Base-by-base conservation (phyloP, 2,329 filamentous ascomycete genomes). In the Penicillium sp. region DNA sequence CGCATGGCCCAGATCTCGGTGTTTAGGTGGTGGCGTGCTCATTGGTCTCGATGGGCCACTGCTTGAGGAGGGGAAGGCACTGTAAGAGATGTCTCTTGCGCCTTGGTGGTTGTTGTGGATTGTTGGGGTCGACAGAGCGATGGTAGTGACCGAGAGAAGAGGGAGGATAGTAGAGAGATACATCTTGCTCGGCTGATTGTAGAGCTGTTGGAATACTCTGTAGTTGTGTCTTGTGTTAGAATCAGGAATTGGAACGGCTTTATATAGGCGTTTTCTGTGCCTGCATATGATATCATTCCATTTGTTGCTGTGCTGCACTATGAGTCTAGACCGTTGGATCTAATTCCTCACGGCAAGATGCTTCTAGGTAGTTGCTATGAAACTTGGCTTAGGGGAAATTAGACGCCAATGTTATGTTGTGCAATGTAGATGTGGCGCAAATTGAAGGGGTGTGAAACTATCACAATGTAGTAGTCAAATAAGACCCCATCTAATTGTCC, bases 1-100 rank as follows among this genome's bases (percentile, higher is more conserved):
- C 19, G 75, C 75, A 35, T 67, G 58, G 52, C 75, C 75, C 1
- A 56, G 31, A 4, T 15, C 23, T 19, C 17, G 51, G 67, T 21
- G 5, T 12, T 35, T 29, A 52, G 63, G 41, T 61, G 58, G 15
- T 45, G 41, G 56, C 10, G 43, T 38, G 29, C 8, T 21, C 17
- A 37, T 17, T 52, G 41, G 38, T 35, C 48, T 35, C 6, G 21
- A 13, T 54, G 56, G 42, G 25, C 42, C 33, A 29, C 29, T 27
- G 37, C 5, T 48, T 35, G 40, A 45, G 13, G 48, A 55, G 13
- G 46, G 55, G 42, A 56, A 56, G 19, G 54, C 52, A 6, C 47
- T 49, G 35, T 37, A 50, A 2, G 57, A 56, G 12, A 59, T 48
- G 1, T 41, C 15, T 33, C 15, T 56, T 29, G 50, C 10, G 21